Conservation (phyloP, 2,329 filamentous ascomycete genomes). For the Ascochyta pisi region DNA sequence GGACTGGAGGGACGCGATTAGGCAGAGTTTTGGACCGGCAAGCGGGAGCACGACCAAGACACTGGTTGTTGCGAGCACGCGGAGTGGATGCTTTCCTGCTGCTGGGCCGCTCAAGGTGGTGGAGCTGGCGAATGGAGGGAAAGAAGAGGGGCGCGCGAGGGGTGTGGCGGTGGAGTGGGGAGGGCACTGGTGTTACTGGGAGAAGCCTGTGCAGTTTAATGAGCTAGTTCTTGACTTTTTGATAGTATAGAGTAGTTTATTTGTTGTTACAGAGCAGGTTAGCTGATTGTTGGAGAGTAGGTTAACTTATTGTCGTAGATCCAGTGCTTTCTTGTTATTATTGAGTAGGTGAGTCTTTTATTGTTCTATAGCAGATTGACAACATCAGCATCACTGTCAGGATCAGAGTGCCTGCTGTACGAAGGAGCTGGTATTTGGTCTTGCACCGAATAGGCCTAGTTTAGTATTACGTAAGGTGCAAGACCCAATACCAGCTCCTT, state of each 20-base stretch:
- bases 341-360: too few species aligned
- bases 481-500: too few species aligned
- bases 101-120: conserved; percentile 34
- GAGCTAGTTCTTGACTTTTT: conserved; percentile 25
- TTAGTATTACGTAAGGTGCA: not conserved
- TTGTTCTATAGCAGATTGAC: too few species aligned
- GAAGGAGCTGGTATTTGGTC: too few species aligned
- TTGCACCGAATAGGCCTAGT: not conserved
- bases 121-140: conserved; percentile 26
- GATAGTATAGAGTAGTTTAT: not conserved
- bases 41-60: conserved; percentile 26
- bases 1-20: conserved; percentile 35
- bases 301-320: too few species aligned
- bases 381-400: too few species aligned
- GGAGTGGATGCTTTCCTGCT: conserved; percentile 40
- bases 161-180: conserved; percentile 33
- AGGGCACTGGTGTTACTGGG: conserved; percentile 45
- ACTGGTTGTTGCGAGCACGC: conserved; percentile 34
- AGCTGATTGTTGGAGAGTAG: too few species aligned
- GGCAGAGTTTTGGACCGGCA: conserved; percentile 24
- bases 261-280: too few species aligned
- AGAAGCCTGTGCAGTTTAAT: conserved; percentile 36
- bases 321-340: too few species aligned
- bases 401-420: too few species aligned
- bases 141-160: conserved; percentile 16